Evolutionary conservation across 1,284 basidiomycete genomes (phyloP).

Genomic region (Coniferiporia sulphurascens): DNA sequence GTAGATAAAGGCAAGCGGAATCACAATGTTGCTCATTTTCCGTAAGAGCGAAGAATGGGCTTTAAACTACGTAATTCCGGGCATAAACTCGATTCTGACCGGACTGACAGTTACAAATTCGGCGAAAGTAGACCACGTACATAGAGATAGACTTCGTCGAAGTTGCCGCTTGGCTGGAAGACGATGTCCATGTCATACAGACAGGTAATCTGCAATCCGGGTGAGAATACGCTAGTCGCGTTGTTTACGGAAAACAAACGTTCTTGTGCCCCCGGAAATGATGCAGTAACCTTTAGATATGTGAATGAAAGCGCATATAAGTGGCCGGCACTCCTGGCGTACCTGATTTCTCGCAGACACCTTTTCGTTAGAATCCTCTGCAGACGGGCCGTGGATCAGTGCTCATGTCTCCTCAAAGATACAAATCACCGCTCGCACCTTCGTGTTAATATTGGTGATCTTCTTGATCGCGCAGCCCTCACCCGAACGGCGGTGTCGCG

Average conservation of each 20-base stretch:
- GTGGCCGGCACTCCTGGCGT: constrained; percentile 23
- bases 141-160: constrained; percentile 95
- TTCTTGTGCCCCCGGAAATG: constrained; percentile 98
- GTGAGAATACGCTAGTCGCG: constrained; percentile 9
- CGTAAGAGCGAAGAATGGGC: neutral
- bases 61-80: too few species aligned
- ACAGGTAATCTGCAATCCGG: constrained; percentile 66
- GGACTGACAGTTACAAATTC: neutral
- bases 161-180: constrained; percentile 82
- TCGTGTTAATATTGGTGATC: constrained; percentile 97
- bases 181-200: constrained; percentile 98
- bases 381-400: too few species aligned
- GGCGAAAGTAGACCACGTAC: constrained; percentile 39
- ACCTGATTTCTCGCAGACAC: constrained; percentile 92
- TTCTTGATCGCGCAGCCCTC: constrained; percentile 95
- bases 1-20: neutral
- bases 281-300: constrained; percentile 65
- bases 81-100: too few species aligned
- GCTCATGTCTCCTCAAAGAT: neutral
- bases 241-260: constrained; percentile 36
- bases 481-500: constrained; percentile 77
- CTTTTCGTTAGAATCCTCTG: constrained; percentile 92
- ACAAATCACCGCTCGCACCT: constrained; percentile 41
- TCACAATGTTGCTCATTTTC: neutral
- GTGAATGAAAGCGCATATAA: neutral